Conservation (phyloP, 2,329 filamentous ascomycete genomes). For the Ophiostoma triangulosporum region DNA sequence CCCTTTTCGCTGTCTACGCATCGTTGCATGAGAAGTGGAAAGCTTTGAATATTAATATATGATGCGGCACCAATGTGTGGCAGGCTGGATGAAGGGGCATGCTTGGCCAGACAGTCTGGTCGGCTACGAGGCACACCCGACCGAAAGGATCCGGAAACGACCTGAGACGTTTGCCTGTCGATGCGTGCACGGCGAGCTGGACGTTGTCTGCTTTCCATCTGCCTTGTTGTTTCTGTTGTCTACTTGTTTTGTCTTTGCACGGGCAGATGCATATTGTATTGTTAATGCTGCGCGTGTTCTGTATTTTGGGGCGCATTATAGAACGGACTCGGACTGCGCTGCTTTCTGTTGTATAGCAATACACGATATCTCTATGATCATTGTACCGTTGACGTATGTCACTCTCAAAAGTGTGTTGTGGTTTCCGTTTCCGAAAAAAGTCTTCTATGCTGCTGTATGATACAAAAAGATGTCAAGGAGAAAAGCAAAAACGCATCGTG, state of each 20-base stretch:
- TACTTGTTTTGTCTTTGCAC: not conserved
- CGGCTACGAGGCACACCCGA: not conserved
- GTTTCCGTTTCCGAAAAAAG: not conserved
- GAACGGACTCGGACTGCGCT: not conserved
- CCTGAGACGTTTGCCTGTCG: too few species aligned
- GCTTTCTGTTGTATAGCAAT: not conserved
- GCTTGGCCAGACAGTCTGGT: not conserved
- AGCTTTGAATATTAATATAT: not conserved
- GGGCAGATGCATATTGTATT: not conserved
- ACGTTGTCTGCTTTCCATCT: not conserved
- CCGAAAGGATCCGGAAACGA: too few species aligned
- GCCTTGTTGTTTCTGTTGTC: not conserved
- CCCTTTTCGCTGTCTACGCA: not conserved
- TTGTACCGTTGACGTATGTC: not conserved
- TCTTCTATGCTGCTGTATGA: conserved; percentile 9
- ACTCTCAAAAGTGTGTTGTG: not conserved
- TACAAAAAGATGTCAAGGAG: conserved; percentile 5
- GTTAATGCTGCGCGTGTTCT: not conserved
- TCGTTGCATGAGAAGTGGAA: not conserved
- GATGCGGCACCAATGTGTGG: not conserved
- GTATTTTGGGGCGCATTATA: not conserved
- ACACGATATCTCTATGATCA: not conserved
- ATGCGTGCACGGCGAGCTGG: not conserved
- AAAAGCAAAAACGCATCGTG: not conserved
- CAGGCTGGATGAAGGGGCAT: not conserved